Conservation (phyloP, 1,284 basidiomycete species). For the Boletus smithii region DNA sequence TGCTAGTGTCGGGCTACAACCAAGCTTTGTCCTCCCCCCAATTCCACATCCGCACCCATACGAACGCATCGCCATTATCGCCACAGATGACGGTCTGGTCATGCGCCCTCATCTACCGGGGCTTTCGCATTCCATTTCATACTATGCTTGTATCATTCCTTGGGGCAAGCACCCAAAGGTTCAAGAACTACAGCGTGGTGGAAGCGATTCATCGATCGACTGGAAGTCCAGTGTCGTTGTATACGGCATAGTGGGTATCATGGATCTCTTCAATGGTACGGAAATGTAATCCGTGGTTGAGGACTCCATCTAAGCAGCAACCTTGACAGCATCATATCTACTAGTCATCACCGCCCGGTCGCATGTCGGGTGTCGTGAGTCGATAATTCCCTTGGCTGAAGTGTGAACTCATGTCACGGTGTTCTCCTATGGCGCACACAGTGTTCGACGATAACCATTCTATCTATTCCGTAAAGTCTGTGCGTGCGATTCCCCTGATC, state of each 20-base stretch:
- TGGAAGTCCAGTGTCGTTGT: constrained; percentile 59
- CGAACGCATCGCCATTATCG: constrained; percentile 58
- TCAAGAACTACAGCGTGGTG: constrained; percentile 46
- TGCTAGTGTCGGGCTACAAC: constrained; percentile 43
- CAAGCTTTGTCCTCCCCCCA: constrained; percentile 60
- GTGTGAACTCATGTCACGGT: constrained; percentile 8
- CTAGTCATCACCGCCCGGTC: constrained; percentile 61
- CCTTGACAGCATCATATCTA: constrained; percentile 59
- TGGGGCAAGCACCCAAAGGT: constrained; percentile 61
- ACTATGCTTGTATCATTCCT: constrained; percentile 51
- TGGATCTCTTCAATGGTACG: constrained; percentile 66
- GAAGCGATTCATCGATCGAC: constrained; percentile 34
- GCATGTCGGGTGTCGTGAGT: constrained; percentile 62
- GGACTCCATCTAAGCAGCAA: constrained; percentile 15
- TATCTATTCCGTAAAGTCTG: constrained; percentile 63
- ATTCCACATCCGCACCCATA: constrained; percentile 71
- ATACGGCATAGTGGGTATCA: constrained; percentile 68
- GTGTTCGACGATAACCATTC: constrained; percentile 59
- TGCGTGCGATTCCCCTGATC: constrained; percentile 63
- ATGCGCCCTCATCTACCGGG: constrained; percentile 53
- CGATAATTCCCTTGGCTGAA: constrained; percentile 3
- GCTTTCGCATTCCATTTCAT: constrained; percentile 36
- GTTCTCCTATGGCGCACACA: constrained; percentile 25
- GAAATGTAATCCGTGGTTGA: not conserved
- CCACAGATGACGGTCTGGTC: constrained; percentile 57